Conservation (phyloP, 2,329 filamentous ascomycete species). For the Colletotrichum lupini region DNA sequence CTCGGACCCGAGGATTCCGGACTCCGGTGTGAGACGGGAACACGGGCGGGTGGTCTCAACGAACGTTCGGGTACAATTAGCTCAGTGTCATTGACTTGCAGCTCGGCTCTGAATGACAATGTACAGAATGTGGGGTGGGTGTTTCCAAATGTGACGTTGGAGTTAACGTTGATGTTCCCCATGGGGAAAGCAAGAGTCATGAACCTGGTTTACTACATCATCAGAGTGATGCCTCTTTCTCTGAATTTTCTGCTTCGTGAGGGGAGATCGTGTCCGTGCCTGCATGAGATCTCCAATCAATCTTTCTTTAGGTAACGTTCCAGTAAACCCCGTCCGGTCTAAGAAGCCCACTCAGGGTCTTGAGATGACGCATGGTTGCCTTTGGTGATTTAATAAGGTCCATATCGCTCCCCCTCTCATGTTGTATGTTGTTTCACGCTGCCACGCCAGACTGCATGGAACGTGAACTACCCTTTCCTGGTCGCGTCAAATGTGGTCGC, state of each 20-base stretch:
- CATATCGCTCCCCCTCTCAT: background rate
- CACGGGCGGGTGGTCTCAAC: background rate
- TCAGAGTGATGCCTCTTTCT: background rate
- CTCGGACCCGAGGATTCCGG: background rate
- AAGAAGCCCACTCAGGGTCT: no score
- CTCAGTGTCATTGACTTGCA: background rate
- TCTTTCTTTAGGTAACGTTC: slow-evolving; percentile 10
- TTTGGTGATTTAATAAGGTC: background rate
- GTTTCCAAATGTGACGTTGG: background rate
- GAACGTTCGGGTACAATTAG: background rate
- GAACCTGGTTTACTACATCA: background rate
- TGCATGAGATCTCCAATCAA: background rate
- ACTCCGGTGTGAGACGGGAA: no score
- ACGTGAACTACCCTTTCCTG: background rate
- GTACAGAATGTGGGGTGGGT: background rate
- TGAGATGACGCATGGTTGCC: slow-evolving; percentile 15
- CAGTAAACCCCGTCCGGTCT: background rate
- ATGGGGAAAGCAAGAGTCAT: slow-evolving; percentile 26
- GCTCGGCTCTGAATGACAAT: background rate
- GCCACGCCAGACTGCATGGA: background rate
- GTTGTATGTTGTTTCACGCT: no score
- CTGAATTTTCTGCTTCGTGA: background rate
- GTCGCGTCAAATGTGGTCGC: no score
- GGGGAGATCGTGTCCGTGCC: background rate
- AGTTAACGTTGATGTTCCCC: slow-evolving; percentile 8